A percentile compares a stretch with the other conserved stretches of the same genome.
Evolutionary conservation across 345 rosid genomes (phyloP).

Genomic region (Salix exigua): DNA sequence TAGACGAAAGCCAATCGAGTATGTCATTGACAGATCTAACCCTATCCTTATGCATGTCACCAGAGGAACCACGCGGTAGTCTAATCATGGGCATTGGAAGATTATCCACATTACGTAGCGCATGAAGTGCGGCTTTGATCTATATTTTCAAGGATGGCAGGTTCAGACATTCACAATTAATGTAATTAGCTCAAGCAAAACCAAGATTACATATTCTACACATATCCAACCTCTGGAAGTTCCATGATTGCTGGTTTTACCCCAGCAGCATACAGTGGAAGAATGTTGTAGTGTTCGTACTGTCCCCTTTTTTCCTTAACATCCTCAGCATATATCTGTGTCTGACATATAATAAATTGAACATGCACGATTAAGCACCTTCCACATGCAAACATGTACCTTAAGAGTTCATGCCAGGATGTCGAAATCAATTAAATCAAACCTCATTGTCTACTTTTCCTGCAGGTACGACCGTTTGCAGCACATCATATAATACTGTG

Average conservation of each 20-base stretch:
- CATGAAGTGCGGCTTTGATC: constrained; percentile 78
- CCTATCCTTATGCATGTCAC: constrained; percentile 39
- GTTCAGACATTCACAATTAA: constrained; percentile 4
- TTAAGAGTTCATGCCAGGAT: constrained; percentile 4
- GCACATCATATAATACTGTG: constrained; percentile 78
- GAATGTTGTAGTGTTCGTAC: constrained; percentile 72
- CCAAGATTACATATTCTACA: constrained; percentile 10
- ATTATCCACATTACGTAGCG: constrained; percentile 51
- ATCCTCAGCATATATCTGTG: constrained; percentile 49
- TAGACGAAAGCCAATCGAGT: constrained; percentile 87
- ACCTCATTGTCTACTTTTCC: constrained; percentile 62
- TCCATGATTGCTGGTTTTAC: constrained; percentile 73
- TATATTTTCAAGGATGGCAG: constrained; percentile 27
- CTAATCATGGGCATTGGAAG: constrained; percentile 53
- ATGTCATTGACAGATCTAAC: constrained; percentile 49
- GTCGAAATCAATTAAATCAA: constrained; percentile 12
- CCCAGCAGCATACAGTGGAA: constrained; percentile 65
- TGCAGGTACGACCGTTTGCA: constrained; percentile 53
- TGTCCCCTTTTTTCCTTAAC: constrained; percentile 60
- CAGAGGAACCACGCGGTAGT: constrained; percentile 14
- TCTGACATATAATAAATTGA: constrained; percentile 39
- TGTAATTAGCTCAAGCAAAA: constrained; percentile 3
- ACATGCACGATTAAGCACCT: constrained; percentile 15
- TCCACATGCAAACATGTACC: constrained; percentile 6
- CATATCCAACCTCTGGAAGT: constrained; percentile 74